These are phyloP conservation scores for Vishniacozyma victoriae DNA, from an alignment of 768 basidiomycete species.

Conservation along the genomic window DNA sequence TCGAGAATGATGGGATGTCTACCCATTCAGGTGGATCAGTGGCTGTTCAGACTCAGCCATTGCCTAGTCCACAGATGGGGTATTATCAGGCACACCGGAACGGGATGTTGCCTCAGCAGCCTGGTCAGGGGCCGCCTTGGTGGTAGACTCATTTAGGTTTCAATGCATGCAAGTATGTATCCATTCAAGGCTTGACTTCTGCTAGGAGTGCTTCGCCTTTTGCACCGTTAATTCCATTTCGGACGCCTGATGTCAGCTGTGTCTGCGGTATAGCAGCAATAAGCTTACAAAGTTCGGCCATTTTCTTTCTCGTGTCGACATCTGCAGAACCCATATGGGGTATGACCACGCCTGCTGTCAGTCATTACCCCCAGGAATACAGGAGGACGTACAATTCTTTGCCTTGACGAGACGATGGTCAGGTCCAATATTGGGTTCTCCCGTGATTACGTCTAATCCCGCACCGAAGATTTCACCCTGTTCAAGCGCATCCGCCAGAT, in stretches of 20 bases:
- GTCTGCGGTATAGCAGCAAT: background rate
- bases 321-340: constrained; percentile 93
- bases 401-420: constrained; percentile 78
- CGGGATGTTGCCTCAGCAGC: no score
- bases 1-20: no score
- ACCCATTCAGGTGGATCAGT: no score
- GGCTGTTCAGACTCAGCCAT: no score
- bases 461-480: constrained; percentile 84
- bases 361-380: background rate
- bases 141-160: no score
- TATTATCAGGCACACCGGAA: no score
- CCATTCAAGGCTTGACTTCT: no score
- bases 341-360: constrained; percentile 61
- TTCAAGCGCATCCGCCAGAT: constrained; percentile 70
- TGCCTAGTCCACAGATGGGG: no score
- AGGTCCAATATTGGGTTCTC: constrained; percentile 67
- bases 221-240: constrained; percentile 26
- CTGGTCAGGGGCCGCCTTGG: no score
- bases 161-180: no score
- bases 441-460: constrained; percentile 87
- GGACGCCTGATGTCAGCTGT: constrained; percentile 3
- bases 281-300: constrained; percentile 61
- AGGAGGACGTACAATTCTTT: constrained; percentile 54
- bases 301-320: constrained; percentile 69
- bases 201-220: constrained; percentile 25